Conservation (phyloP, 2,329 filamentous ascomycete species). For the Phyllosticta citribraziliensis region DNA sequence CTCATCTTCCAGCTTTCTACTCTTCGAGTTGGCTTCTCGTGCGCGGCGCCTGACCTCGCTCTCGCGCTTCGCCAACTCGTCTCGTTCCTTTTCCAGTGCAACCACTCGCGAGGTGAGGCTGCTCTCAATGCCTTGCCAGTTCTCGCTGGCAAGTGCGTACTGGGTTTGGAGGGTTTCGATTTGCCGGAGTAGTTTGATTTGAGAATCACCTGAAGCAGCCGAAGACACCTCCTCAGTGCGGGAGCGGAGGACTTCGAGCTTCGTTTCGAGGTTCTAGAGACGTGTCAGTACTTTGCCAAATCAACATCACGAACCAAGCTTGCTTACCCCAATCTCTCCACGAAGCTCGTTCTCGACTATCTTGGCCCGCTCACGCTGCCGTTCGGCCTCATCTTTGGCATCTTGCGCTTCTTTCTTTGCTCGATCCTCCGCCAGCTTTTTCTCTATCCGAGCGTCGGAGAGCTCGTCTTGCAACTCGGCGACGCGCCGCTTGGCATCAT, state of each 20-base stretch:
- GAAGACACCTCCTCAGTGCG: conserved; percentile 85
- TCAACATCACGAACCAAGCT: background rate
- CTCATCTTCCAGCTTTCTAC: conserved; percentile 68
- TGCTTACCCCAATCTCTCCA: conserved; percentile 53
- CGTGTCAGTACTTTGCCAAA: conserved; percentile 16
- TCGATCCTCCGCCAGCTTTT: conserved; percentile 63
- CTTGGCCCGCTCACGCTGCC: conserved; percentile 60
- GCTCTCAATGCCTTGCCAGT: conserved; percentile 94
- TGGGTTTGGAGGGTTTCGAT: conserved; percentile 94
- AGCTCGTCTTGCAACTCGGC: conserved; percentile 55
- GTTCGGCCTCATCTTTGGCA: conserved; percentile 61
- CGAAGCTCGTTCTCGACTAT: conserved; percentile 67
- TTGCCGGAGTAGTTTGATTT: conserved; percentile 83
- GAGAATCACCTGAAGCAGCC: conserved; percentile 68
- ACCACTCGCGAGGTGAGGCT: conserved; percentile 69
- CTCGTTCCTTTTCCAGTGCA: conserved; percentile 78
- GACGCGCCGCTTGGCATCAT: conserved; percentile 50
- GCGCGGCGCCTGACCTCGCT: conserved; percentile 82
- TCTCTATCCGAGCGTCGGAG: conserved; percentile 59
- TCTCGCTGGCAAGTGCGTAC: conserved; percentile 86
- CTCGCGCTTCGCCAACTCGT: conserved; percentile 75
- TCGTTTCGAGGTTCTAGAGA: conserved; percentile 66
- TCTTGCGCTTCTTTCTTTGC: conserved; percentile 59
- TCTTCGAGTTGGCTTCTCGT: conserved; percentile 65
- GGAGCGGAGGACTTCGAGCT: conserved; percentile 76